These are phyloP conservation scores for Kuraishia piskuri DNA, from an alignment of 805 yeast genomes.

Conservation along the genomic window DNA sequence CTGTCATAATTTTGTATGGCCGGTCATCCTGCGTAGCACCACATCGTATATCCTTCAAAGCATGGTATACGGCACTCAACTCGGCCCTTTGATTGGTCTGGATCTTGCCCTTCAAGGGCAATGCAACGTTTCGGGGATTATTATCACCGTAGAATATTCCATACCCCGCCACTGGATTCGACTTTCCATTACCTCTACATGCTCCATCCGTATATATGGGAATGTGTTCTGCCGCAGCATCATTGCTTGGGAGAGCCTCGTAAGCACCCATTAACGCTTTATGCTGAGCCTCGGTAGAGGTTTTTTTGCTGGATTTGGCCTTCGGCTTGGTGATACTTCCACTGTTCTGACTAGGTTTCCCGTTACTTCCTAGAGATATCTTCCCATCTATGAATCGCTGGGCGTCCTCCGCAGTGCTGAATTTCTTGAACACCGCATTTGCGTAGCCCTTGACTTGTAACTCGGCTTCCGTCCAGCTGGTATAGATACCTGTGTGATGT, in stretches of 20 bases:
- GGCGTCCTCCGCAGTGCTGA: conserved; percentile 41
- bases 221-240: neutral
- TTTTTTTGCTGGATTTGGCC: neutral
- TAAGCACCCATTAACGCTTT: neutral
- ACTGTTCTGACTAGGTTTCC: neutral
- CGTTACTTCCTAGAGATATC: conserved; percentile 8
- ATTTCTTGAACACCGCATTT: conserved; percentile 52
- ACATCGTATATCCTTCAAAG: conserved; percentile 31
- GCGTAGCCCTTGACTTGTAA: conserved; percentile 44
- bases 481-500: conserved; percentile 45
- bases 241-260: neutral
- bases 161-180: conserved; percentile 45
- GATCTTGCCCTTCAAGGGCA: conserved; percentile 33
- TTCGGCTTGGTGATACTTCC: neutral
- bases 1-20: conserved; percentile 45
- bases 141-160: conserved; percentile 64
- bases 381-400: conserved; percentile 19
- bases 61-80: conserved; percentile 54
- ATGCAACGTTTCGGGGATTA: conserved; percentile 47
- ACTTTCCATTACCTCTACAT: conserved; percentile 47
- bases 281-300: neutral
- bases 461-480: conserved; percentile 50
- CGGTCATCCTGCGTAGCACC: conserved; percentile 20
- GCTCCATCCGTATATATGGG: conserved; percentile 76
- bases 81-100: conserved; percentile 84